A percentile compares a stretch with the other conserved stretches of the same genome.
These are phyloP conservation scores for Cordyceps farinosa DNA, from an alignment of 2,329 filamentous ascomycete genomes.

Conservation along the genomic window DNA sequence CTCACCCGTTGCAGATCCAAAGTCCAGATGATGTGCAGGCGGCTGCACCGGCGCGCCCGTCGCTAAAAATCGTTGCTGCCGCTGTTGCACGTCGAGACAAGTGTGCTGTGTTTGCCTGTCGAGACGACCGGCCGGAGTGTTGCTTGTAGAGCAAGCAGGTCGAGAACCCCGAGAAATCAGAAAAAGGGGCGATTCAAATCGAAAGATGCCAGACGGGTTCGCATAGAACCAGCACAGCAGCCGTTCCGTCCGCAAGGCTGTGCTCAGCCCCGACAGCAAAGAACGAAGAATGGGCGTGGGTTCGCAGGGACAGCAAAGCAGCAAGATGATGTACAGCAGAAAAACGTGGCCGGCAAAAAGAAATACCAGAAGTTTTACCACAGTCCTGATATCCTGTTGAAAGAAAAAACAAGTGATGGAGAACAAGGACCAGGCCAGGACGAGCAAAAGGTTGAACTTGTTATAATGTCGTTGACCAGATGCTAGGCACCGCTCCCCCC, in stretches of 20 bases:
- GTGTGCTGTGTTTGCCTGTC: neutral
- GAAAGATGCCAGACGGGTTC: too few relatives aligned
- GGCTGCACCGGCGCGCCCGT: slow-evolving; percentile 3
- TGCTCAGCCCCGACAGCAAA: neutral
- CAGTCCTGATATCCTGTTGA: neutral
- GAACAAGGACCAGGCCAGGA: neutral
- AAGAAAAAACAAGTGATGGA: neutral
- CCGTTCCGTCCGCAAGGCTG: neutral
- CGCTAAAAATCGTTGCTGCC: neutral
- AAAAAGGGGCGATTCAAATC: neutral
- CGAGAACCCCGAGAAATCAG: neutral
- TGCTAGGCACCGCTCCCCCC: neutral
- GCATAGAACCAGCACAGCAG: too few relatives aligned
- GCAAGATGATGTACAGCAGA: slow-evolving; percentile 2
- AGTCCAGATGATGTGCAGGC: slow-evolving; percentile 14
- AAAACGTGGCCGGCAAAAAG: neutral
- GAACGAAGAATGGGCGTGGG: neutral
- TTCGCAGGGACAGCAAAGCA: neutral
- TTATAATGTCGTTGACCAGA: neutral
- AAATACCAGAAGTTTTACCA: neutral
- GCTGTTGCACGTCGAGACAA: neutral
- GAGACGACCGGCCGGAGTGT: neutral
- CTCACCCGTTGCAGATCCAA: neutral
- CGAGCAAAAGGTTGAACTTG: slow-evolving; percentile 1
- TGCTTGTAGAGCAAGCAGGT: too few relatives aligned